phyloP scores from a whole-genome alignment of 495 filamentous ascomycete genomes.

The Tetracladium setigerum region DNA sequence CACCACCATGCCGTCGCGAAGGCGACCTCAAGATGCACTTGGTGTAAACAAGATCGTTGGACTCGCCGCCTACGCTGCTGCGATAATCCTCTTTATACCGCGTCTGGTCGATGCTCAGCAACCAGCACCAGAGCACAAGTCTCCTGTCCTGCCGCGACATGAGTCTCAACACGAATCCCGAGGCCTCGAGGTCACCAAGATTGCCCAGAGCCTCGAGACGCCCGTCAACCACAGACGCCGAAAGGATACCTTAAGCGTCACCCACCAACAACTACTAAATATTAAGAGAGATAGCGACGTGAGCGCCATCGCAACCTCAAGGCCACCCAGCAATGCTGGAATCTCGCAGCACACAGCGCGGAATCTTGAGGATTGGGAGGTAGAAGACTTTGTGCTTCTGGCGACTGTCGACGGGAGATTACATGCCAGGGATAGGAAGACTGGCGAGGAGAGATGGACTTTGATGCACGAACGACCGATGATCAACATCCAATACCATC shows the following conservation, averaged over 20 bases:
- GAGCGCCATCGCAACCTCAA: conserved; percentile 87
- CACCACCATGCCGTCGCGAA: conserved; percentile 44
- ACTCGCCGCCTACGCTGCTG: conserved; percentile 8
- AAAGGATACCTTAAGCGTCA: conserved; percentile 18
- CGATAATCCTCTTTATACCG: conserved; percentile 42
- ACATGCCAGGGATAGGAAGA: conserved; percentile 85
- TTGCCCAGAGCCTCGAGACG: conserved; percentile 22
- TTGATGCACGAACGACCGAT: conserved; percentile 75
- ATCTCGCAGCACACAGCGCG: conserved; percentile 83
- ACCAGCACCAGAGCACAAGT: conserved; percentile 31
- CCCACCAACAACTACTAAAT: conserved; percentile 26
- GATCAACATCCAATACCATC: conserved; percentile 83
- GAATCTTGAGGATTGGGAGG: conserved; percentile 96
- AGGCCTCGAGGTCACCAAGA: conserved; percentile 18
- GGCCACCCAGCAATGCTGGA: conserved; percentile 59
- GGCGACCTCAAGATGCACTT: conserved; percentile 43
- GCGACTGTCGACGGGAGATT: conserved; percentile 98
- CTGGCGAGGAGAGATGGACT: conserved; percentile 74
- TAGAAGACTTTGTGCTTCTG: conserved; percentile 98
- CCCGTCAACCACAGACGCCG: conserved; percentile 18
- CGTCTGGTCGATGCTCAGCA: conserved; percentile 53
- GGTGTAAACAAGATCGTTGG: conserved; percentile 36
- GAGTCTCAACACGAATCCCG: conserved; percentile 25
- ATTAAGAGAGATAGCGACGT: conserved; percentile 46
- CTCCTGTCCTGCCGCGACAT: conserved; percentile 14